Evolutionary conservation across 2,329 filamentous ascomycete species (phyloP).

Genomic region (Gremmenia infestans): DNA sequence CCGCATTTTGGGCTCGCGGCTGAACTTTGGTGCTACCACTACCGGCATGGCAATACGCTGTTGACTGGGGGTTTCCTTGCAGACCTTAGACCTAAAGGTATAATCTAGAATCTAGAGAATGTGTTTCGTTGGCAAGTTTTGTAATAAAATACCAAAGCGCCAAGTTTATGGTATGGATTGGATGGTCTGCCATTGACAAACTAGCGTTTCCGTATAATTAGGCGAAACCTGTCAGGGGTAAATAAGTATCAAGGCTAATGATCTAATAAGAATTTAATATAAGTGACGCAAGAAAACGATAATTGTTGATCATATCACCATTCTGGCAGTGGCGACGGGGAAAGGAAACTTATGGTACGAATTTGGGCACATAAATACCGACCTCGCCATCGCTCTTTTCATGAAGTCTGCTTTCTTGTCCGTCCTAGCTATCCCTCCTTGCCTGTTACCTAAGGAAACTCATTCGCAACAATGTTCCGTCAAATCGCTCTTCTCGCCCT

Average conservation of each 20-base stretch:
- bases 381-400: conserved; percentile 8
- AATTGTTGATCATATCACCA: conserved; percentile 7
- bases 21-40: conserved; percentile 8
- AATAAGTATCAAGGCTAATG: background rate
- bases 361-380: conserved; percentile 27
- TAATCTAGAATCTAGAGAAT: background rate
- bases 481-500: conserved; percentile 42
- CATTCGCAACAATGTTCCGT: conserved; percentile 36
- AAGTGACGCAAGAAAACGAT: conserved; percentile 9
- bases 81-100: background rate
- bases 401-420: conserved; percentile 7
- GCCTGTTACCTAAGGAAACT: conserved; percentile 8
- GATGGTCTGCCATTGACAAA: no score
- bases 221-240: no score
- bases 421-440: conserved; percentile 1
- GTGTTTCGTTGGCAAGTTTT: no score
- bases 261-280: conserved; percentile 18
- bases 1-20: conserved; percentile 12
- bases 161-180: no score
- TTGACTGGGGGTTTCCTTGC: no score
- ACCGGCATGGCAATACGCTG: background rate
- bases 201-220: no score
- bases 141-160: no score
- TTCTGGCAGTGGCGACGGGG: conserved; percentile 18
- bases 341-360: conserved; percentile 22